phyloP scores from a whole-genome alignment of 1,139 yeast species.

The Yamadazyma jaroonii region DNA sequence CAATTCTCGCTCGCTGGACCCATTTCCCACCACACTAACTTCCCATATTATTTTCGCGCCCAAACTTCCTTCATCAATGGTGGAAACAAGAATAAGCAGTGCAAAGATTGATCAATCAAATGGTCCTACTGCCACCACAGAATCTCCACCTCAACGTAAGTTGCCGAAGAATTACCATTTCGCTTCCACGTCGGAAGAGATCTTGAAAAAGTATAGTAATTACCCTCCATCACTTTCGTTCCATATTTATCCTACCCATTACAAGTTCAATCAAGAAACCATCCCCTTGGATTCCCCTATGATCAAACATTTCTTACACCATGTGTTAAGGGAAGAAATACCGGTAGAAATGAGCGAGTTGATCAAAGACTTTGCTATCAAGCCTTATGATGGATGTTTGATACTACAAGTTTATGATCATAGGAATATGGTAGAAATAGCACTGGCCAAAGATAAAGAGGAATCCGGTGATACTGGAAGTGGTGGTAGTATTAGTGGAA shows the following conservation, averaged over 20 bases:
- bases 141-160: background rate
- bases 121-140: background rate
- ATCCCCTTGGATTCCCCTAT: conserved; percentile 82
- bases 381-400: conserved; percentile 84
- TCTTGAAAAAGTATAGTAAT: conserved; percentile 74
- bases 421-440: conserved; percentile 29
- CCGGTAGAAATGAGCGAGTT: conserved; percentile 91
- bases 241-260: conserved; percentile 89
- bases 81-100: conserved; percentile 3
- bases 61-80: conserved; percentile 2
- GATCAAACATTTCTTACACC: conserved; percentile 73
- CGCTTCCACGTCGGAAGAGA: conserved; percentile 69
- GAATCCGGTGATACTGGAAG: too few relatives aligned
- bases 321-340: conserved; percentile 75
- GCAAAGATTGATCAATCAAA: background rate
- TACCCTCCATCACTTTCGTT: conserved; percentile 82
- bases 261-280: conserved; percentile 73
- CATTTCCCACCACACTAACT: background rate
- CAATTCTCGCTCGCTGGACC: too few relatives aligned
- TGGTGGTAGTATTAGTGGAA: background rate
- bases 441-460: background rate
- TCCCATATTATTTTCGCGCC: background rate
- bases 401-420: conserved; percentile 85
- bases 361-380: conserved; percentile 78
- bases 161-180: conserved; percentile 25